A percentile compares a stretch with the other conserved stretches of the same genome.
These are phyloP conservation scores for Medicago arabica DNA, from an alignment of 306 rosid species.

Conservation along the genomic window DNA sequence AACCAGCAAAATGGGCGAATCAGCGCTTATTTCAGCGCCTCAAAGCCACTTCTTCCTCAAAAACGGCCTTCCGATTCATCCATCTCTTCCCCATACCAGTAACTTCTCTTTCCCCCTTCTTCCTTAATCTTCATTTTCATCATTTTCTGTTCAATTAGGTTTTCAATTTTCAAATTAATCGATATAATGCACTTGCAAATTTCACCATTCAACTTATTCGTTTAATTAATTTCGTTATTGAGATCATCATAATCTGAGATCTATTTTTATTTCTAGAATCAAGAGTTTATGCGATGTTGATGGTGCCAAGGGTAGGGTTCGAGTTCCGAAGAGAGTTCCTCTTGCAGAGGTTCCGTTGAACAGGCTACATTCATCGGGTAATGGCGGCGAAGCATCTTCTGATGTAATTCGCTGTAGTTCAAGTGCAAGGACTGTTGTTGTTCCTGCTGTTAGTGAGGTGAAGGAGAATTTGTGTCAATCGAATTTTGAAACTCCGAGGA, in stretches of 20 bases:
- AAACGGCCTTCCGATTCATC: slow-evolving; percentile 70
- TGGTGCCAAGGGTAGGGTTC: slow-evolving; percentile 37
- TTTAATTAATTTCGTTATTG: neutral
- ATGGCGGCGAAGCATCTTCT: neutral
- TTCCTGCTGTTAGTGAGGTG: slow-evolving; percentile 18
- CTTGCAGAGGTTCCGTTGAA: slow-evolving; percentile 61
- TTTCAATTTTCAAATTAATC: neutral
- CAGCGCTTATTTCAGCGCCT: slow-evolving; percentile 63
- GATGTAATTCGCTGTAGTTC: slow-evolving; percentile 10
- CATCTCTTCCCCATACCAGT: slow-evolving; percentile 38
- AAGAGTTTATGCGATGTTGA: slow-evolving; percentile 38
- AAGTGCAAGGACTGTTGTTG: slow-evolving; percentile 10
- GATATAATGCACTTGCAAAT: neutral
- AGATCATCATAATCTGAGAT: neutral
- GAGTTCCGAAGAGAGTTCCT: slow-evolving; percentile 56
- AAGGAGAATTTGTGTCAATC: slow-evolving; percentile 39
- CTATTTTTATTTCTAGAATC: slow-evolving; percentile 45
- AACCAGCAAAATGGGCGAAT: slow-evolving; percentile 64
- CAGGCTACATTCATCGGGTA: slow-evolving; percentile 29
- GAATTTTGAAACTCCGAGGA: slow-evolving; percentile 59
- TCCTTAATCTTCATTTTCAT: neutral
- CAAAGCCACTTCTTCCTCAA: slow-evolving; percentile 72
- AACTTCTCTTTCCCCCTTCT: slow-evolving; percentile 19
- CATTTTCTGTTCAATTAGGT: slow-evolving; percentile 5
- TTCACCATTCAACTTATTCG: neutral